Conservation (phyloP, 2,329 filamentous ascomycete genomes). For the Periconia digitata region DNA sequence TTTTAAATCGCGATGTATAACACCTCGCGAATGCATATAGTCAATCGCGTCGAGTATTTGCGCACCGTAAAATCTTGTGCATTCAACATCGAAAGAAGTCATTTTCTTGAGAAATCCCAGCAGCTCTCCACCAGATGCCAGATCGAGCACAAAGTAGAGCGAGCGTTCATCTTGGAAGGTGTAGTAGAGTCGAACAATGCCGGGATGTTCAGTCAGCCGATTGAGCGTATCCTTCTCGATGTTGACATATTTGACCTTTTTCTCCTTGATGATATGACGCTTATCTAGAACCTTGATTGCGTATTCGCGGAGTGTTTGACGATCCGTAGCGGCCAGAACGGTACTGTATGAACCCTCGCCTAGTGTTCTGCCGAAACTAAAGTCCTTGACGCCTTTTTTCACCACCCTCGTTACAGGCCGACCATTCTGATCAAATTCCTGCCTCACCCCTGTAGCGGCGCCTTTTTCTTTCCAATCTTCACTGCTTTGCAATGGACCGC, state of each 20-base stretch:
- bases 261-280: slow-evolving; percentile 98
- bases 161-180: slow-evolving; percentile 97
- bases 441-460: slow-evolving; percentile 79
- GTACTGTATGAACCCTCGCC: slow-evolving; percentile 98
- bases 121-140: slow-evolving; percentile 89
- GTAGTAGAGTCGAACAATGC: slow-evolving; percentile 95
- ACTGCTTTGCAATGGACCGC: slow-evolving; percentile 64
- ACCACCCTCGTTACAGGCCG: slow-evolving; percentile 79
- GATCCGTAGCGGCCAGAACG: slow-evolving; percentile 87
- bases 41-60: slow-evolving; percentile 95
- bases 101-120: slow-evolving; percentile 92
- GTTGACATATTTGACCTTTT: slow-evolving; percentile 99
- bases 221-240: slow-evolving; percentile 99
- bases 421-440: slow-evolving; percentile 83
- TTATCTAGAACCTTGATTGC: slow-evolving; percentile 98
- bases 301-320: slow-evolving; percentile 92
- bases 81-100: slow-evolving; percentile 92
- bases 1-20: slow-evolving; percentile 95
- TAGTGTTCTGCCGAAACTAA: slow-evolving; percentile 85
- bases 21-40: slow-evolving; percentile 95
- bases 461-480: slow-evolving; percentile 97
- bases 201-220: slow-evolving; percentile 91
- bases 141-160: slow-evolving; percentile 92
- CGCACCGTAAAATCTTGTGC: slow-evolving; percentile 88
- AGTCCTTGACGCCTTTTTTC: slow-evolving; percentile 97